Percentiles rank a stretch among this genome's conserved stretches.
Evolutionary conservation across 108 stramenopile species (phyloP).

Genomic region (Halocafeteria seosinensis): DNA sequence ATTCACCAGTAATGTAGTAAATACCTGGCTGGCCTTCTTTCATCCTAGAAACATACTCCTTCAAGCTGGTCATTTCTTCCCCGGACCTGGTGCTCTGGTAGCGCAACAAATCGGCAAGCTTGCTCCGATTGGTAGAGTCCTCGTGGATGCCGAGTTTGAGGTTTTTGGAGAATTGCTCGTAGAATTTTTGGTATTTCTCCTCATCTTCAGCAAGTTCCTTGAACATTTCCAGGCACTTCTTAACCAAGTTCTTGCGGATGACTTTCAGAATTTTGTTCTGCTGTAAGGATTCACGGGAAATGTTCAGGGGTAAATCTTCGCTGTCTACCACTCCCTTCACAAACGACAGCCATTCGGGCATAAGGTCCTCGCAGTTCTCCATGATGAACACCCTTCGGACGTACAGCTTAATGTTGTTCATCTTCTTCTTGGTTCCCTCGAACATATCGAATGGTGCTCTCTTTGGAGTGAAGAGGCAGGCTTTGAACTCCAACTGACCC

Average conservation of each 20-base stretch:
- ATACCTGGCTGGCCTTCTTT: constrained; percentile 93
- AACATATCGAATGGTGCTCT: constrained; percentile 99
- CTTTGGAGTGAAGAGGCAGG: constrained; percentile 95
- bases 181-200: constrained; percentile 99
- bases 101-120: constrained; percentile 97
- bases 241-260: constrained; percentile 99
- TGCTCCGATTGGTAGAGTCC: constrained; percentile 95
- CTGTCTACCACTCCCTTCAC: constrained; percentile 98
- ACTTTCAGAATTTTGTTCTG: constrained; percentile 99
- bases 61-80: constrained; percentile 90
- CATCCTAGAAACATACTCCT: constrained; percentile 97
- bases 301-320: constrained; percentile 99
- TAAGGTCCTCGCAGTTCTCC: constrained; percentile 99
- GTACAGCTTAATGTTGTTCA: constrained; percentile 99
- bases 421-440: constrained; percentile 96
- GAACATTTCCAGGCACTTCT: constrained; percentile 99
- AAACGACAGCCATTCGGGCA: constrained; percentile 98
- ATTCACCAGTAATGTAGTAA: constrained; percentile 99
- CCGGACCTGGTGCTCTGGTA: constrained; percentile 97
- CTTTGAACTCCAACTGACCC: constrained; percentile 97
- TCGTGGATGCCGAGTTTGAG: constrained; percentile 99
- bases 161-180: constrained; percentile 99
- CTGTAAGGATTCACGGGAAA: constrained; percentile 99
- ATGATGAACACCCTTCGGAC: constrained; percentile 99
- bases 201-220: constrained; percentile 93